Evolutionary conservation across 495 filamentous ascomycete genomes (phyloP), one percentile per base, ranked within the genome.

Genomic region (Aspergillus hancockii): DNA sequence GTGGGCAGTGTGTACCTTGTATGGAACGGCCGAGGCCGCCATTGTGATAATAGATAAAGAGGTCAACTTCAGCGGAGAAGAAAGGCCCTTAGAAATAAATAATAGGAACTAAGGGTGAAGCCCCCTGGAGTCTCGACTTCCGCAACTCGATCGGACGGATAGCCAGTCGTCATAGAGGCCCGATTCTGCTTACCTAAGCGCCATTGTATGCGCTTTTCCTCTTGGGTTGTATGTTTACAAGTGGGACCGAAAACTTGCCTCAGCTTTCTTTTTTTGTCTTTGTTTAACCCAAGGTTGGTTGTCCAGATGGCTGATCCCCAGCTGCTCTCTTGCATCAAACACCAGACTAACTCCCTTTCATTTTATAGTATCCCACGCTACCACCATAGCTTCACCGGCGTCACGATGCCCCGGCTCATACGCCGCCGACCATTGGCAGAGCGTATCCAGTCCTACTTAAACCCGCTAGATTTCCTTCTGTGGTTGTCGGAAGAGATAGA

Each of bases 401-500:
- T 47, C 68, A 80, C 58, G 55, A 86, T 88, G 81, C 89, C 89
- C 54, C 86, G 91, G 66, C 84, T 97, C 40, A 84, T 98, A 59
- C 92, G 94, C 65, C 85, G 85, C 40, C 83, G 83, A 57, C 85
- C 93, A 65, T 79, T 96, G 65, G 58, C 71, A 2, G 86, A 97
- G 77, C 88, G 92, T 60, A 81, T 98, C 63, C 83, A 84, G 66
- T 79, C 86, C 49, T 86, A 86, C 70, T 78, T 98, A 32, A 92
- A 98, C 65, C 93, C 92, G 22, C 81, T 88, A 70, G 94, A 98
- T 73, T 89, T 92, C 69, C 77, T 94, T 36, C 82, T 98, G 21
- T 93, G 89, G 87, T 72, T 96, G 3, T 95, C 90, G 1, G 93
- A 97, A 65, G 89, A 93, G 73, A 80, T 97, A 58, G 91, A 96